Evolutionary conservation across 495 filamentous ascomycete genomes (phyloP).

Genomic region (Glutinoglossum americanum): DNA sequence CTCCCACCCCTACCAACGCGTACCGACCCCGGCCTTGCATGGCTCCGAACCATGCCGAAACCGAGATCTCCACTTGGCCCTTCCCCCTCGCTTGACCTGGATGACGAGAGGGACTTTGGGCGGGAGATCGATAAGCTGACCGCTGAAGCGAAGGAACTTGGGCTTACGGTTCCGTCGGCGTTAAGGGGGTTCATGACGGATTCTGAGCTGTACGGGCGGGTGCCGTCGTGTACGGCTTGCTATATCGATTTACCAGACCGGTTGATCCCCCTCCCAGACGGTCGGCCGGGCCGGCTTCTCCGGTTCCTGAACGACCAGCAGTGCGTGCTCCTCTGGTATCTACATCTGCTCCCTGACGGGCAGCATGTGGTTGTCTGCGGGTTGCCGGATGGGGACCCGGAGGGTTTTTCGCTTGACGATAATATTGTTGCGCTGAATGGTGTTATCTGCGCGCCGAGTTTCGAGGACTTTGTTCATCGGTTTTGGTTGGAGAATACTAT

Average conservation of each 20-base stretch:
- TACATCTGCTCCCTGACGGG: background rate
- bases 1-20: no score
- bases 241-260: background rate
- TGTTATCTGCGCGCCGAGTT: background rate
- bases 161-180: background rate
- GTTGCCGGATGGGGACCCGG: background rate
- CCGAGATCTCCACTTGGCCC: background rate
- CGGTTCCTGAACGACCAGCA: background rate
- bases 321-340: background rate
- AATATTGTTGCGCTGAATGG: background rate
- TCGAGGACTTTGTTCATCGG: background rate
- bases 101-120: background rate
- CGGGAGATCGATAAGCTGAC: background rate
- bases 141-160: background rate
- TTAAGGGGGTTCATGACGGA: background rate
- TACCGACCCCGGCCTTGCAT: background rate
- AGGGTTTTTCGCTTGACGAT: background rate
- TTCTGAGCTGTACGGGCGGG: background rate
- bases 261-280: background rate
- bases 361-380: background rate
- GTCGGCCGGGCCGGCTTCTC: background rate
- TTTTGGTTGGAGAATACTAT: background rate
- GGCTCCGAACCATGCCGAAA: background rate
- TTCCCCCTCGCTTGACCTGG: no score
- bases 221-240: background rate